A percentile compares a stretch with the other conserved stretches of the same genome.
phyloP scores from a whole-genome alignment of 2,329 filamentous ascomycete species.

The Calonectria pauciramosa region DNA sequence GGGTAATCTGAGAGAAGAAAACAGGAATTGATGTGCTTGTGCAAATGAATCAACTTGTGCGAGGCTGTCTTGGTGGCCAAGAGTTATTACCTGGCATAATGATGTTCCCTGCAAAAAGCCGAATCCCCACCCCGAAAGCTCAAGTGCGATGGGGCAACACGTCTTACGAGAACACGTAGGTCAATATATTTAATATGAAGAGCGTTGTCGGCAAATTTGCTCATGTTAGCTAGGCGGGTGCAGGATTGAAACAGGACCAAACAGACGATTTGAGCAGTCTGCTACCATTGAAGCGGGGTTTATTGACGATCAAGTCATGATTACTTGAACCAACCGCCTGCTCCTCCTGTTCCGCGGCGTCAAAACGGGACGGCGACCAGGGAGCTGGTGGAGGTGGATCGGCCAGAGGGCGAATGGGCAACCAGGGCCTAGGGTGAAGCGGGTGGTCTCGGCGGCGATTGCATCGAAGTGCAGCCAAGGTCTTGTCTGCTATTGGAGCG shows the following conservation, averaged over 20 bases:
- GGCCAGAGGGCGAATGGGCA: constrained; percentile 16
- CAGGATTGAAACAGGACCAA: not conserved
- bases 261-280: not conserved
- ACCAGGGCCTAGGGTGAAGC: not conserved
- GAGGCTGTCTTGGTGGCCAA: not conserved
- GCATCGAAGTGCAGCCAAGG: constrained; percentile 18
- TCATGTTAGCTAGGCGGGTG: not conserved
- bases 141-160: constrained; percentile 15
- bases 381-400: constrained; percentile 22
- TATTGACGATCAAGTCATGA: constrained; percentile 9
- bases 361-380: constrained; percentile 11
- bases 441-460: constrained; percentile 28
- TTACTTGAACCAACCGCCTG: not conserved
- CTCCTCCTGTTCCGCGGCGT: constrained; percentile 6
- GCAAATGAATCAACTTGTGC: not conserved
- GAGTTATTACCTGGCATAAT: not conserved
- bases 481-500: constrained; percentile 40
- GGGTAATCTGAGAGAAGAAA: not conserved
- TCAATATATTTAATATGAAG: constrained; percentile 1
- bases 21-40: not conserved
- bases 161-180: constrained; percentile 13
- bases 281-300: not conserved
- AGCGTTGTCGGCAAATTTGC: not conserved
- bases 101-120: not conserved
- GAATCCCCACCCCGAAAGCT: not conserved